These are phyloP conservation scores for Talaromyces verruculosus DNA, from an alignment of 2,329 filamentous ascomycete genomes.

Conservation along the genomic window DNA sequence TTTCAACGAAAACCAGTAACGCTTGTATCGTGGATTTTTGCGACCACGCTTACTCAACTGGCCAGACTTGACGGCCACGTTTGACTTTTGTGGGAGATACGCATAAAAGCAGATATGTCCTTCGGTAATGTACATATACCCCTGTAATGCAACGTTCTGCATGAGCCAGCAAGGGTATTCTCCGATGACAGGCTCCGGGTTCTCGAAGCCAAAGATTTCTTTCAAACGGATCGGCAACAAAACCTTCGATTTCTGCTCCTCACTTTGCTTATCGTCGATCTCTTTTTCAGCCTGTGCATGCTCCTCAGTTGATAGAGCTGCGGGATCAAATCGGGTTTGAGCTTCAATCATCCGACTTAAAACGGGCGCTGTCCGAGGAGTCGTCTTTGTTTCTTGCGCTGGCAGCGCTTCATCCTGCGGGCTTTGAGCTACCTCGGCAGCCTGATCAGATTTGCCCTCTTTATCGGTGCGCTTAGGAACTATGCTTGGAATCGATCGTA, in stretches of 20 bases:
- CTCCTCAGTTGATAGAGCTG: slow-evolving; percentile 51
- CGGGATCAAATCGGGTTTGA: slow-evolving; percentile 57
- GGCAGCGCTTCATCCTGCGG: slow-evolving; percentile 25
- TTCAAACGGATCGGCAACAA: slow-evolving; percentile 70
- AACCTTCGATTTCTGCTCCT: slow-evolving; percentile 48
- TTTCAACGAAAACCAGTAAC: slow-evolving; percentile 92
- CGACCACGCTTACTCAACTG: slow-evolving; percentile 85
- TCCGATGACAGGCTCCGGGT: slow-evolving; percentile 78
- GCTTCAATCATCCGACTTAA: slow-evolving; percentile 78
- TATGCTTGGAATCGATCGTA: slow-evolving; percentile 61
- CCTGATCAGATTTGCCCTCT: slow-evolving; percentile 28
- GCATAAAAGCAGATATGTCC: slow-evolving; percentile 96
- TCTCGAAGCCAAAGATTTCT: slow-evolving; percentile 82
- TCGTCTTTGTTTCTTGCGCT: slow-evolving; percentile 34
- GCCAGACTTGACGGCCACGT: slow-evolving; percentile 78
- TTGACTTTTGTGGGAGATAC: slow-evolving; percentile 88
- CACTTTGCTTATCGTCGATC: slow-evolving; percentile 41
- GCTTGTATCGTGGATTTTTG: slow-evolving; percentile 80
- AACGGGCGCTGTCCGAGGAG: slow-evolving; percentile 62
- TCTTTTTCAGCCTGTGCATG: slow-evolving; percentile 18
- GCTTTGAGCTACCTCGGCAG: slow-evolving; percentile 21
- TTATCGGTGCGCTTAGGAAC: slow-evolving; percentile 41
- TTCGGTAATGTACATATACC: slow-evolving; percentile 92
- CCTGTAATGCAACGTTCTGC: slow-evolving; percentile 87
- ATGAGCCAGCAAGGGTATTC: slow-evolving; percentile 94